Evolutionary conservation across 371 early-diverging fungal genomes (phyloP), one percentile per base, ranked within the genome.

Genomic region (Mortierella sp.): DNA sequence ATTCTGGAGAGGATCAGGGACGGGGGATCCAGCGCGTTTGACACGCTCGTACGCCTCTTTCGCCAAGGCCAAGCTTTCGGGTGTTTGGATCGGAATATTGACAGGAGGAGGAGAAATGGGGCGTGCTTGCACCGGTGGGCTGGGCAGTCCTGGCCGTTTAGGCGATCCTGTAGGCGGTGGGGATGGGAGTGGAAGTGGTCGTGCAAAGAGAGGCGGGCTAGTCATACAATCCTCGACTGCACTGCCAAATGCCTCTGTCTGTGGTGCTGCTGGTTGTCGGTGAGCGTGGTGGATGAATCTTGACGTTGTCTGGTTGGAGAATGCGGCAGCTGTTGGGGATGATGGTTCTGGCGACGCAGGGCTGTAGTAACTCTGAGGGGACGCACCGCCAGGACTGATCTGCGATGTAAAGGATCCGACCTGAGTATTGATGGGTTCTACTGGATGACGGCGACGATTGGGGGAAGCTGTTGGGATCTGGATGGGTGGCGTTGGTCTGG

Each of bases 261-360:
- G 84, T 19, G 84, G 84, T 2, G 84, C 84, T 47, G 84, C 84
- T 14, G 84, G 79, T 29, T 78, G 79, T 65, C 84, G 75, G 34
- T 78, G 84, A 9, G 84, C 53, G 8, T 81, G 82, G 37, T 81
- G 82, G n/a, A 81, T 22, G 44, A 81, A 81, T 9, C 82, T 63
- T 4, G 77, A 73, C 6, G 74, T 71, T n/a, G 77, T 74, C 44
- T 77, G 82, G 16, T 77, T 71, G 24, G 68, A 55, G 26, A 45
- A 61, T 9, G 72, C 48, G 2, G 58, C 39, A 0, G 61, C 40
- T 7, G 48, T 64, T 22, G 74, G 71, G 2, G 77, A 74, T 2
- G 77, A 67, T 14, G 77, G 52, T n/a, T 63, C 69, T 39, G 58
- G 31, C 5, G 72, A 65, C 14, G 66, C 43, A 16, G 77, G 73